Conservation (phyloP, 495 filamentous ascomycete genomes). For the Physcia stellaris region DNA sequence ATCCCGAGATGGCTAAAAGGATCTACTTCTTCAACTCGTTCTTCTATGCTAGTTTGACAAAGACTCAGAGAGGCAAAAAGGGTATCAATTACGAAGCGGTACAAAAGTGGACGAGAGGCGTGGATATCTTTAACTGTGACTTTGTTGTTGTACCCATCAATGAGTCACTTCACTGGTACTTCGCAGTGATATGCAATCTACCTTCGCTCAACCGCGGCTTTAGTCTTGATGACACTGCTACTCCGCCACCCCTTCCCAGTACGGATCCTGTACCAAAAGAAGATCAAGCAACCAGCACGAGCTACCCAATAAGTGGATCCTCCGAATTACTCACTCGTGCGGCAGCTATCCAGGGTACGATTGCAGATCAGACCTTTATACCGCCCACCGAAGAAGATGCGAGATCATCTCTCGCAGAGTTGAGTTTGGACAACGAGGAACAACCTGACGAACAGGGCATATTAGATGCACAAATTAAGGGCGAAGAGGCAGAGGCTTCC, state of each 20-base stretch:
- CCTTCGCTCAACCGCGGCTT: conserved; percentile 31
- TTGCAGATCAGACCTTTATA: conserved; percentile 3
- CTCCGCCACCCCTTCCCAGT: not conserved
- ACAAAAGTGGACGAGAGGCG: conserved; percentile 74
- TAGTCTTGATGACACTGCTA: conserved; percentile 9
- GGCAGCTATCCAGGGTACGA: not conserved
- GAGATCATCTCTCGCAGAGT: conserved; percentile 14
- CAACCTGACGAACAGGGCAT: conserved; percentile 19
- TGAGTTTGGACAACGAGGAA: conserved; percentile 9
- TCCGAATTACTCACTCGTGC: not conserved
- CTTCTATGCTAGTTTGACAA: conserved; percentile 68
- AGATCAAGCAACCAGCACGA: not conserved
- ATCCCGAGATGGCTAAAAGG: conserved; percentile 42
- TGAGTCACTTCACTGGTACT: conserved; percentile 78
- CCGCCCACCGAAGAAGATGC: not conserved
- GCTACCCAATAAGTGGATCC: not conserved
- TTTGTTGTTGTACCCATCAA: conserved; percentile 89
- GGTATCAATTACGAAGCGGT: conserved; percentile 70
- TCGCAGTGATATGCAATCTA: conserved; percentile 91
- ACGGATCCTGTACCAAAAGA: not conserved
- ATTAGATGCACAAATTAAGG: conserved; percentile 26
- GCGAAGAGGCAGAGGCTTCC: not conserved
- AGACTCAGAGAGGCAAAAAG: conserved; percentile 36
- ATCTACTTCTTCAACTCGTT: conserved; percentile 87
- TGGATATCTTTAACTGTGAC: conserved; percentile 75